Evolutionary conservation across 2,329 filamentous ascomycete species (phyloP).

Genomic region (Hypoxylon sp.): DNA sequence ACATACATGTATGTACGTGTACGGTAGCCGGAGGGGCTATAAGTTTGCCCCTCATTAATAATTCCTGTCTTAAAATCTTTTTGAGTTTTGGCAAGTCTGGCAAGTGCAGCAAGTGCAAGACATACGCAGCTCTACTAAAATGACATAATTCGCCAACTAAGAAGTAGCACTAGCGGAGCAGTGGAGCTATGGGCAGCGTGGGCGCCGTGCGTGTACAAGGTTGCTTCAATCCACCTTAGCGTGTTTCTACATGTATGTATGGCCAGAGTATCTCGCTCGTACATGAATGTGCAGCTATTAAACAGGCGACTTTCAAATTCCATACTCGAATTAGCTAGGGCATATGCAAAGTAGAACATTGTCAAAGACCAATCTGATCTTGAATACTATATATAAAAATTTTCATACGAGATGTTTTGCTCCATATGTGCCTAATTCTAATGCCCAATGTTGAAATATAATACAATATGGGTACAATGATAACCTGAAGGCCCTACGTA

Average conservation of each 20-base stretch:
- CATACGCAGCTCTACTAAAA: slow-evolving; percentile 15
- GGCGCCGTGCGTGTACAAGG: slow-evolving; percentile 21
- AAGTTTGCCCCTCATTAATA: slow-evolving; percentile 4
- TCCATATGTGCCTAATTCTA: slow-evolving; percentile 11
- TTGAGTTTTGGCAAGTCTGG: slow-evolving; percentile 19
- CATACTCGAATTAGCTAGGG: slow-evolving; percentile 1
- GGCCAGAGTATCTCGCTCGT: slow-evolving; percentile 7
- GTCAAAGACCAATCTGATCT: slow-evolving; percentile 3
- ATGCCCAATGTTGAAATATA: slow-evolving; percentile 1
- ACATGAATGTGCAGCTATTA: slow-evolving; percentile 18
- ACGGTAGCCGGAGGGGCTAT: neutral
- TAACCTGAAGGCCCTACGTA: slow-evolving; percentile 14
- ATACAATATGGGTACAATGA: slow-evolving; percentile 11
- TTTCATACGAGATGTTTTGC: slow-evolving; percentile 6
- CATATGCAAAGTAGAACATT: slow-evolving; percentile 7
- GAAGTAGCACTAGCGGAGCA: slow-evolving; percentile 13
- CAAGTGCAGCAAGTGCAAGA: no score
- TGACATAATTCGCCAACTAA: slow-evolving; percentile 38
- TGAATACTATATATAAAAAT: neutral
- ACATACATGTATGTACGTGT: neutral
- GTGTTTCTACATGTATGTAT: slow-evolving; percentile 16
- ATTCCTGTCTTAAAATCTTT: neutral
- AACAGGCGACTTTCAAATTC: slow-evolving; percentile 26
- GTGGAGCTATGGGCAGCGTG: slow-evolving; percentile 26
- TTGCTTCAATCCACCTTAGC: slow-evolving; percentile 5